Base-by-base conservation (phyloP, 306 rosid species). In the Spatholobus suberectus region DNA sequence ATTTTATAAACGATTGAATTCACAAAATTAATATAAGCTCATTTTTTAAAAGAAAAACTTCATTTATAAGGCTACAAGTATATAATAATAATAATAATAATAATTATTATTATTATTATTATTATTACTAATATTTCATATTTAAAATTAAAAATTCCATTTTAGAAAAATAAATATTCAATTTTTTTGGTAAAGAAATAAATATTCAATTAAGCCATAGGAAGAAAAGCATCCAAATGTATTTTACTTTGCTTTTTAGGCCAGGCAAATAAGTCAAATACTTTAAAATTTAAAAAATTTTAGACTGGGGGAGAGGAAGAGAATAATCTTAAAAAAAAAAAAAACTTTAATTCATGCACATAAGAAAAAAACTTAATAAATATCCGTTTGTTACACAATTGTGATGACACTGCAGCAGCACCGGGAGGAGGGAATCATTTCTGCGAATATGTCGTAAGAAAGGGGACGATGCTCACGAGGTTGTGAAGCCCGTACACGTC, bases 391-490 rank as follows among this genome's bases (percentile, higher is more conserved):
- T 23, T 5, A 21, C 67, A 13, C 4, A 71, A 67, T 67, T 67
- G 32, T 34, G 51, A 37, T 71, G 77, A 27, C 11, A 32, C 2
- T 29, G 20, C 18, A 29, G 17, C 29, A 49, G 14, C 20, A 49
- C 8, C 24, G 1, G 51, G 7, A n/a, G 24, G 41, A 54, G 51
- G 67, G 79, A 75, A 75, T 75, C 68, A 75, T 37, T 55, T 75
- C 11, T 63, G 54, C 54, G 79, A 75, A 75, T 75, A 75, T 75
- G 79, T 74, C 20, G 12, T 52, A 35, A 11, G 20, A 35, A 41
- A 20, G 40, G 29, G 4, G 20, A 74, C 78, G 67, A 74, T 52
- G 34, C 6, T 74, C 65, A 65, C 74, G 74, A 77, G 81, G 63
- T 27, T 62, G 69, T 8, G 62, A 62, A 67, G 20, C 51, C 15